Conservation (phyloP, 2,329 filamentous ascomycete genomes). For the Arachnomyces sp. region DNA sequence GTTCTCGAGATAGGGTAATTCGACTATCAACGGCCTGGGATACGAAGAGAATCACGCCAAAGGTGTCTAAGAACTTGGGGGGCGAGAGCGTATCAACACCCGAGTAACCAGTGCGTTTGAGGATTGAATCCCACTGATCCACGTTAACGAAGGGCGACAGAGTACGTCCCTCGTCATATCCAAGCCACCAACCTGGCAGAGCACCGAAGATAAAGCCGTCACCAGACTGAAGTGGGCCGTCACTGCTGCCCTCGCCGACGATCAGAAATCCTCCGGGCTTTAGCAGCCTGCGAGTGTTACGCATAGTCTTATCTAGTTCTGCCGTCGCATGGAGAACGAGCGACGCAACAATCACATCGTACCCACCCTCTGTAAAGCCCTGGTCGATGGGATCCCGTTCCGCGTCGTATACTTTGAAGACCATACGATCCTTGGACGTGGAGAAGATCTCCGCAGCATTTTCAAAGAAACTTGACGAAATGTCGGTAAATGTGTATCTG, state of each 20-base stretch:
- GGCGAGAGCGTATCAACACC: slow-evolving; percentile 24
- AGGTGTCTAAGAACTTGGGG: too few relatives aligned
- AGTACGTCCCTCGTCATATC: slow-evolving; percentile 15
- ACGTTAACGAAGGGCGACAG: slow-evolving; percentile 4
- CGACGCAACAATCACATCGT: slow-evolving; percentile 19
- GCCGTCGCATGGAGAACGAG: slow-evolving; percentile 20
- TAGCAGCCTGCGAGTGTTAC: slow-evolving; percentile 13
- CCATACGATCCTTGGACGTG: slow-evolving; percentile 20
- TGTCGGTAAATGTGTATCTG: slow-evolving; percentile 43
- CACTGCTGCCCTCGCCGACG: slow-evolving; percentile 31
- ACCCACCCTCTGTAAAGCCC: slow-evolving; percentile 20
- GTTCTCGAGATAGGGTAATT: too few relatives aligned
- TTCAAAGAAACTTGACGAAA: slow-evolving; percentile 37
- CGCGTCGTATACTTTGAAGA: slow-evolving; percentile 30
- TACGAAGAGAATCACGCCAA: too few relatives aligned
- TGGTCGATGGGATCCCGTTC: slow-evolving; percentile 26
- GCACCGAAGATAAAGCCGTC: slow-evolving; percentile 22
- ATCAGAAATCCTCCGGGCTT: slow-evolving; percentile 12
- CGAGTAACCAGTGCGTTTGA: slow-evolving; percentile 20
- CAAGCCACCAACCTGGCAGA: slow-evolving; percentile 30
- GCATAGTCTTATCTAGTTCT: slow-evolving; percentile 11
- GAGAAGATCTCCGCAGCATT: slow-evolving; percentile 25
- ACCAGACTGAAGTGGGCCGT: slow-evolving; percentile 17
- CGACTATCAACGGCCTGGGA: too few relatives aligned
- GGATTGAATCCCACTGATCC: slow-evolving; percentile 17